Evolutionary conservation across 2,329 filamentous ascomycete genomes (phyloP).

Genomic region (Biscogniauxia sp.): DNA sequence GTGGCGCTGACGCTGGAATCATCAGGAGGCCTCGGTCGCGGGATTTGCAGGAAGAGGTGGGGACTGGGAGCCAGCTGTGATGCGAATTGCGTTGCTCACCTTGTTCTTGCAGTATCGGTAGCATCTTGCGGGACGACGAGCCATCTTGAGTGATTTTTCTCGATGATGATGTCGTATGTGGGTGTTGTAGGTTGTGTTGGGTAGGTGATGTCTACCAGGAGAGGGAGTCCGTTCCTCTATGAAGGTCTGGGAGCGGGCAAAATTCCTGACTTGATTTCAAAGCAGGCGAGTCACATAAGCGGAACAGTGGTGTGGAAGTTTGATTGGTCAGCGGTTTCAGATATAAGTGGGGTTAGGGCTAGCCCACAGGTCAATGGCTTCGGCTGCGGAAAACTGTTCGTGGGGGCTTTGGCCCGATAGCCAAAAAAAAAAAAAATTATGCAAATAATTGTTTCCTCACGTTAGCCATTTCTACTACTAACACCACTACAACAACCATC

Average conservation of each 20-base stretch:
- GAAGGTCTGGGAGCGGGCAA: conserved; percentile 25
- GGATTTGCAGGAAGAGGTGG: conserved; percentile 3
- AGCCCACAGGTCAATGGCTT: conserved; percentile 11
- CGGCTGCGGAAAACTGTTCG: neutral
- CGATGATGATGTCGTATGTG: conserved; percentile 46
- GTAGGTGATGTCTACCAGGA: conserved; percentile 32
- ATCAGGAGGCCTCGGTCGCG: neutral
- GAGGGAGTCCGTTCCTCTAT: conserved; percentile 31
- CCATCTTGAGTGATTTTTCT: conserved; percentile 82
- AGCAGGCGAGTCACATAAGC: conserved; percentile 40
- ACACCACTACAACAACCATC: conserved; percentile 6
- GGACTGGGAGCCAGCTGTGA: conserved; percentile 1
- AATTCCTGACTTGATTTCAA: conserved; percentile 51
- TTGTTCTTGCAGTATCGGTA: conserved; percentile 99
- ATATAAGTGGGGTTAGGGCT: conserved; percentile 40
- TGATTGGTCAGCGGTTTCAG: conserved; percentile 17
- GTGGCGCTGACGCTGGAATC: neutral
- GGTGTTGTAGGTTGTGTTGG: conserved; percentile 36
- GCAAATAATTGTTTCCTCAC: neutral
- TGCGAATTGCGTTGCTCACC: conserved; percentile 54
- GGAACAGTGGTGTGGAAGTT: conserved; percentile 11
- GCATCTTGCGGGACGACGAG: conserved; percentile 97
- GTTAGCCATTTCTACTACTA: conserved; percentile 12
- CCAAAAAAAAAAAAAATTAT: neutral
- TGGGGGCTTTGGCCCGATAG: neutral